Evolutionary conservation across 768 basidiomycete genomes (phyloP).

Genomic region (Cystofilobasidium ferigula): DNA sequence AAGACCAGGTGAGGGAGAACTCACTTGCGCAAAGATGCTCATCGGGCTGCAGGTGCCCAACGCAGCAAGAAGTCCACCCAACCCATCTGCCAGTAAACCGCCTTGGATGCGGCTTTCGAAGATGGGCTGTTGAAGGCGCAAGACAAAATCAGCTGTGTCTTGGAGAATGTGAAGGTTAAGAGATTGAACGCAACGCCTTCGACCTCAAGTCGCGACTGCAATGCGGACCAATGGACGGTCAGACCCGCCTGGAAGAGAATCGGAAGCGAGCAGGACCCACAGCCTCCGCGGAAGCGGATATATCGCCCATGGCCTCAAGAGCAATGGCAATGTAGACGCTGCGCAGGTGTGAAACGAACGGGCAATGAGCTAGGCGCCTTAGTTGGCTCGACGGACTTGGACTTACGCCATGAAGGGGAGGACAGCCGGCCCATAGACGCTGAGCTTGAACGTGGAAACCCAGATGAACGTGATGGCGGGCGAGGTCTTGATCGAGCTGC

Average conservation of each 20-base stretch:
- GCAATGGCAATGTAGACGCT: constrained; percentile 59
- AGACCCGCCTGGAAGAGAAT: too few relatives aligned
- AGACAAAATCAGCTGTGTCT: too few relatives aligned
- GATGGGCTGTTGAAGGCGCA: constrained; percentile 40
- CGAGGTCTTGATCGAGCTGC: constrained; percentile 52
- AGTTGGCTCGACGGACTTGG: background rate
- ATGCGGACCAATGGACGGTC: too few relatives aligned
- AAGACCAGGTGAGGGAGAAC: too few relatives aligned
- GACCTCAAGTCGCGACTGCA: constrained; percentile 53
- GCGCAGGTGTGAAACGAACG: constrained; percentile 40
- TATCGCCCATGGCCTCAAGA: constrained; percentile 76
- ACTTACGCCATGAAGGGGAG: constrained; percentile 37
- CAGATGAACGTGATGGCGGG: constrained; percentile 75
- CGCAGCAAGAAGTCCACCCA: constrained; percentile 67
- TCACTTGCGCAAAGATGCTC: constrained; percentile 31
- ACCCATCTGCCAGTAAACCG: constrained; percentile 65
- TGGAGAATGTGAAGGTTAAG: background rate
- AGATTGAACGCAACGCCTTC: constrained; percentile 42
- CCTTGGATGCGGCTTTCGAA: constrained; percentile 77
- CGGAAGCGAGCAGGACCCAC: too few relatives aligned
- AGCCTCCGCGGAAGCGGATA: constrained; percentile 64
- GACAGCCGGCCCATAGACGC: constrained; percentile 61
- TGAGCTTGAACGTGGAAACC: constrained; percentile 56
- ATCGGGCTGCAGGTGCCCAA: constrained; percentile 71
- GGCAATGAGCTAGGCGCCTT: too few relatives aligned